These are phyloP conservation scores for Arthrobotrys entomopaga DNA, from an alignment of 2,329 filamentous ascomycete species.

Conservation along the genomic window DNA sequence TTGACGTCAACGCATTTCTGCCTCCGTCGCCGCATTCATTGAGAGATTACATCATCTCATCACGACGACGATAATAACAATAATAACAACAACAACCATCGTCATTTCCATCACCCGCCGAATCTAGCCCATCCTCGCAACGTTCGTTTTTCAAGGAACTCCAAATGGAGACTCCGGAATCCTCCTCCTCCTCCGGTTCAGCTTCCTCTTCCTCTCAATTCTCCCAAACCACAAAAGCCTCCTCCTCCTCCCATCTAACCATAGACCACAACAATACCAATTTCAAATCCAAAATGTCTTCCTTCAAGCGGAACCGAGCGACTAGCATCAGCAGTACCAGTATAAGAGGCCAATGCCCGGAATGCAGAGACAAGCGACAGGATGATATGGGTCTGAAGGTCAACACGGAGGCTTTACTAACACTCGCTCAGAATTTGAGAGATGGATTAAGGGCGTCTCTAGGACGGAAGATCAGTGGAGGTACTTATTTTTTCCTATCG, in stretches of 20 bases:
- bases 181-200: constrained; percentile 41
- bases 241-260: constrained; percentile 35
- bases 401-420: constrained; percentile 34
- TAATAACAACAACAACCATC: background rate
- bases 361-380: constrained; percentile 49
- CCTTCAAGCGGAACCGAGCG: constrained; percentile 24
- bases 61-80: background rate
- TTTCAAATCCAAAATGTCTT: constrained; percentile 10
- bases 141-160: background rate
- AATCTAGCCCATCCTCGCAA: background rate
- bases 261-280: constrained; percentile 15
- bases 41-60: constrained; percentile 2
- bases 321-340: constrained; percentile 50
- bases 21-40: constrained; percentile 4
- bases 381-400: constrained; percentile 52
- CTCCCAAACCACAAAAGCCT: constrained; percentile 50
- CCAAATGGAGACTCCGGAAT: constrained; percentile 50
- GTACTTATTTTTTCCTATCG: constrained; percentile 20
- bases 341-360: constrained; percentile 46
- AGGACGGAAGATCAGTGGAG: constrained; percentile 28
- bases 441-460: constrained; percentile 17
- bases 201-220: constrained; percentile 43
- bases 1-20: constrained; percentile 2
- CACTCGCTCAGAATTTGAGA: constrained; percentile 37
- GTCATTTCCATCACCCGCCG: background rate